These are phyloP conservation scores for Cadophora luteo-olivacea DNA, from an alignment of 2,329 filamentous ascomycete genomes.

Conservation along the genomic window DNA sequence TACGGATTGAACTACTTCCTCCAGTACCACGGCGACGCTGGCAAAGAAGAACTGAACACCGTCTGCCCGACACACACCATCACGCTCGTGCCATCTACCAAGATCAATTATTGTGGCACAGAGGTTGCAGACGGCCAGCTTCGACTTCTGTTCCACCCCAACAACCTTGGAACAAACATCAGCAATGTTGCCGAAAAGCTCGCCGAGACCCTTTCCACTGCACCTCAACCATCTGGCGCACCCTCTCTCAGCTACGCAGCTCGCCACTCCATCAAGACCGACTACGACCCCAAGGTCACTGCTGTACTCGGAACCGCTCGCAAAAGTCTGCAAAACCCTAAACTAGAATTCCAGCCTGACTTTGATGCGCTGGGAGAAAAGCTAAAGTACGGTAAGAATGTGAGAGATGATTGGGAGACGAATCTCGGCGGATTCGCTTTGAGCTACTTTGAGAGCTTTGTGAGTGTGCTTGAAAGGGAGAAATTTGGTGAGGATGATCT, in stretches of 20 bases:
- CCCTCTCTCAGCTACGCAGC: slow-evolving; percentile 51
- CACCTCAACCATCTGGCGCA: slow-evolving; percentile 44
- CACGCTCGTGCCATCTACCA: slow-evolving; percentile 55
- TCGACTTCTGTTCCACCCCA: slow-evolving; percentile 54
- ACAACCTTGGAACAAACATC: slow-evolving; percentile 54
- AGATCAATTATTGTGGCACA: slow-evolving; percentile 52
- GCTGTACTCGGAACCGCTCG: slow-evolving; percentile 49
- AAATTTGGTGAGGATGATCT: slow-evolving; percentile 50
- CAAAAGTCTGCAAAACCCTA: slow-evolving; percentile 46
- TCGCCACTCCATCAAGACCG: slow-evolving; percentile 50
- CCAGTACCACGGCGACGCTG: slow-evolving; percentile 47
- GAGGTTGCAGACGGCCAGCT: slow-evolving; percentile 55
- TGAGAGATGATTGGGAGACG: slow-evolving; percentile 52
- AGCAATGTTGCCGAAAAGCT: slow-evolving; percentile 48
- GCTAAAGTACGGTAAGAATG: slow-evolving; percentile 47
- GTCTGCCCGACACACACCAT: slow-evolving; percentile 52
- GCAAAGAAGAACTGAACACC: slow-evolving; percentile 55
- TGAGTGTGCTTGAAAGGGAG: slow-evolving; percentile 49
- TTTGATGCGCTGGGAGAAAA: slow-evolving; percentile 53
- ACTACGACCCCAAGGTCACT: slow-evolving; percentile 53
- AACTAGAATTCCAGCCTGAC: slow-evolving; percentile 55
- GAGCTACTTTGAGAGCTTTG: slow-evolving; percentile 55
- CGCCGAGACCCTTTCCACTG: slow-evolving; percentile 54
- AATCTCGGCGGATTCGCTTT: slow-evolving; percentile 50
- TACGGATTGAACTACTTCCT: slow-evolving; percentile 50